Percentiles rank a stretch among this genome's conserved stretches.
Evolutionary conservation across 2,329 filamentous ascomycete species (phyloP).

Genomic region (Chrysoporthe cubensis): DNA sequence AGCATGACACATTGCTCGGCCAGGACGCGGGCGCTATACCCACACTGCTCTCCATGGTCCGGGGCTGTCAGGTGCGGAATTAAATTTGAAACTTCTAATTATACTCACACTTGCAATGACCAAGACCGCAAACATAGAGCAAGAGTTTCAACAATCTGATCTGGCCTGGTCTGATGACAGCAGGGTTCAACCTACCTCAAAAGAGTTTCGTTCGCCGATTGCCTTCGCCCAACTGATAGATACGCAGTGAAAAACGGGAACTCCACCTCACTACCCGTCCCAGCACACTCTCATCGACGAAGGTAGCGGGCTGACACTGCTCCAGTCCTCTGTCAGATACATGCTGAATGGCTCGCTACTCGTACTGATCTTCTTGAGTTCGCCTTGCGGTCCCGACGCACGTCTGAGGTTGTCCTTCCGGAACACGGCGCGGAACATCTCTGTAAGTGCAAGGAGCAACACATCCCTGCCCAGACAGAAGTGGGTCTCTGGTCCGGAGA

Average conservation of each 20-base stretch:
- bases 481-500: slow-evolving; percentile 66
- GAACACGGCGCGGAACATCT: slow-evolving; percentile 71
- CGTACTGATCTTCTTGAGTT: slow-evolving; percentile 66
- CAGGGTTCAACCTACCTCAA: too few relatives aligned
- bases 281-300: slow-evolving; percentile 45
- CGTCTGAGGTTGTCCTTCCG: slow-evolving; percentile 62
- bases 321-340: slow-evolving; percentile 71
- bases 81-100: too few relatives aligned
- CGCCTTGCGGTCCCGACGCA: slow-evolving; percentile 65
- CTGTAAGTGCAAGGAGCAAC: slow-evolving; percentile 64
- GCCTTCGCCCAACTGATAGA: background rate
- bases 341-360: slow-evolving; percentile 55
- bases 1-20: too few relatives aligned
- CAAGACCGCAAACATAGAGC: too few relatives aligned
- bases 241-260: background rate
- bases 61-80: too few relatives aligned
- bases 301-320: slow-evolving; percentile 34
- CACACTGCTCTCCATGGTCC: too few relatives aligned
- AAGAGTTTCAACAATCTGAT: too few relatives aligned
- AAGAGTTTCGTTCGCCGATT: background rate
- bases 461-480: slow-evolving; percentile 64
- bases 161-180: too few relatives aligned
- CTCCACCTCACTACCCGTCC: slow-evolving; percentile 23
- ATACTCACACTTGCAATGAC: too few relatives aligned
- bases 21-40: too few relatives aligned